Percentiles rank a stretch among this genome's conserved stretches.
Conservation (phyloP, 352 stramenopile species). For the Phytophthora pistaciae region DNA sequence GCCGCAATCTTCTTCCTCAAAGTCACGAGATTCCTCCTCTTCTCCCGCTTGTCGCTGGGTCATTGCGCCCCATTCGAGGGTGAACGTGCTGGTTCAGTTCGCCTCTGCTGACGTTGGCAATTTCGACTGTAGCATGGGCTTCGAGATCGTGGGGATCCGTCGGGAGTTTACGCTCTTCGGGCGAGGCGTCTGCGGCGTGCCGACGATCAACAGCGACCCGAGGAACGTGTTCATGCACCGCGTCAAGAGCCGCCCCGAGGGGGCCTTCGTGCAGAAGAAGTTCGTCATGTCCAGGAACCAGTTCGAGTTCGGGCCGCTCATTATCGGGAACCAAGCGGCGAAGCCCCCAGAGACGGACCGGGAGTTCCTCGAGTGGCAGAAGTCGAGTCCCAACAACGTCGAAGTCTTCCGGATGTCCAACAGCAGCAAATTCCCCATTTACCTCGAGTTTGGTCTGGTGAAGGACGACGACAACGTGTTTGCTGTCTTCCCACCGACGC, state of each 20-base stretch:
- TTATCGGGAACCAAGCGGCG: slow-evolving; percentile 49
- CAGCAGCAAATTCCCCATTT: slow-evolving; percentile 77
- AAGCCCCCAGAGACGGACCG: slow-evolving; percentile 46
- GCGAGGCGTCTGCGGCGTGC: slow-evolving; percentile 84
- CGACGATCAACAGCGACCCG: slow-evolving; percentile 94
- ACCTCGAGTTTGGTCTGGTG: slow-evolving; percentile 68
- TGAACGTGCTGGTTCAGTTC: slow-evolving; percentile 88
- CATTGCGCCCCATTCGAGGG: slow-evolving; percentile 62
- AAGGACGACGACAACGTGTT: slow-evolving; percentile 55
- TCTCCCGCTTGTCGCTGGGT: slow-evolving; percentile 68
- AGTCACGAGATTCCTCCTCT: background rate
- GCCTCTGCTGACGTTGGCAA: slow-evolving; percentile 72
- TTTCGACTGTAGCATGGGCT: slow-evolving; percentile 88
- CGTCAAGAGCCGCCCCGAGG: slow-evolving; percentile 82
- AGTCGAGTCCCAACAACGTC: slow-evolving; percentile 74
- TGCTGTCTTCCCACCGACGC: slow-evolving; percentile 64
- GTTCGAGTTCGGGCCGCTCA: slow-evolving; percentile 95
- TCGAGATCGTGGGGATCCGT: slow-evolving; percentile 91
- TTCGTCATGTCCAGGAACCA: slow-evolving; percentile 90
- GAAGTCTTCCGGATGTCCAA: slow-evolving; percentile 95
- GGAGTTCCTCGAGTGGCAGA: slow-evolving; percentile 60
- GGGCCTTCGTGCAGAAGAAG: slow-evolving; percentile 88
- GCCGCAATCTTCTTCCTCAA: slow-evolving; percentile 4
- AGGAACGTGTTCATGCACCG: slow-evolving; percentile 96
- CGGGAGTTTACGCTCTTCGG: slow-evolving; percentile 89